These are phyloP conservation scores for Acacia confusa DNA, from an alignment of 306 rosid species.

Conservation along the genomic window DNA sequence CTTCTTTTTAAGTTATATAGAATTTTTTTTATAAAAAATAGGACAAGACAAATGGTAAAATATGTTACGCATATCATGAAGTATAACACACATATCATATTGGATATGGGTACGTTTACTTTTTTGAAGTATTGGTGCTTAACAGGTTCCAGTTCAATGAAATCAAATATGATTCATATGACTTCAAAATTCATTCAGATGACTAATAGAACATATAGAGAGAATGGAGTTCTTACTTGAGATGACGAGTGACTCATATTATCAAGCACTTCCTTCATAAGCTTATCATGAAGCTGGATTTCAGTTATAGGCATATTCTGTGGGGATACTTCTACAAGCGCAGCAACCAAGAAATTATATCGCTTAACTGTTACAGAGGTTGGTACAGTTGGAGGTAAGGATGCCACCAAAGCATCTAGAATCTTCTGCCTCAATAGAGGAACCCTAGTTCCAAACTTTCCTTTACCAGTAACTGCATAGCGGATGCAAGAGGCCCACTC, in stretches of 20 bases:
- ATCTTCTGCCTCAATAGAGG: constrained; percentile 90
- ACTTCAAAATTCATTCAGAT: constrained; percentile 17
- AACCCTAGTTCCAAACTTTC: constrained; percentile 82
- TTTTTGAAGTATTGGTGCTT: neutral
- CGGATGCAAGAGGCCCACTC: constrained; percentile 98
- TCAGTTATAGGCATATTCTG: constrained; percentile 82
- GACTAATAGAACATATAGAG: constrained; percentile 24
- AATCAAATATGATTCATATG: constrained; percentile 20
- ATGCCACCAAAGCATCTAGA: constrained; percentile 75
- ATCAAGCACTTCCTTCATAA: constrained; percentile 83
- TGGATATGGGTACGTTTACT: neutral
- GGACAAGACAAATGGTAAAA: too few relatives aligned
- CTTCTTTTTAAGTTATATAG: too few relatives aligned
- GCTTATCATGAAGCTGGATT: constrained; percentile 70
- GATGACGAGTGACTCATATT: constrained; percentile 97
- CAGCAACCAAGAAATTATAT: constrained; percentile 90
- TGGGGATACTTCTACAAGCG: constrained; percentile 89
- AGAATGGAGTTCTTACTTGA: constrained; percentile 67
- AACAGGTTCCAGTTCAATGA: neutral
- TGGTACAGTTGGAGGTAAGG: constrained; percentile 84
- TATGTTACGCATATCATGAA: too few relatives aligned
- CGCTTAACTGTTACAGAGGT: constrained; percentile 89
- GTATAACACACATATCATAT: neutral
- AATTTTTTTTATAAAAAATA: too few relatives aligned
- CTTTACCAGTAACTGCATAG: constrained; percentile 97